Evolutionary conservation across 768 basidiomycete species (phyloP), one percentile per base, ranked within the genome.

Genomic region (Tylopilus sp.): DNA sequence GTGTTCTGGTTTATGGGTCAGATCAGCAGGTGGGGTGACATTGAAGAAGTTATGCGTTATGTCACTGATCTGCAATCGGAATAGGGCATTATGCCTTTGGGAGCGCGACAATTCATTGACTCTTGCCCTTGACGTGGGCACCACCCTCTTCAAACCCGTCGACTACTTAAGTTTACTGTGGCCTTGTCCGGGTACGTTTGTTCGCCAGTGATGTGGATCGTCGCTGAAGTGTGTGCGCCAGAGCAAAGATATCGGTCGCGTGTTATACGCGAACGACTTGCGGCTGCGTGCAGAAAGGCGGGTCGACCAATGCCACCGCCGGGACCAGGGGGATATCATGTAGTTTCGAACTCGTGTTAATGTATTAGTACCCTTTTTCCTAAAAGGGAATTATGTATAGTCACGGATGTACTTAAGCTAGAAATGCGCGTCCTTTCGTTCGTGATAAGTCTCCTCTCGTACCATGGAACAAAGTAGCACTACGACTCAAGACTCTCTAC

Each of bases 1-100:
- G 73, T 81, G 21, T 85, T 85, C 64, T 88, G 85, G 85, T 86
- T 88, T 61, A 84, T 86, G 83, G 76, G 77, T 20, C 84, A 87
- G 66, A 77, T 88, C 47, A 74, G 72, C 61, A 76, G 81, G 82
- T 79, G 50, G 47, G 66, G 64, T 48, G 40, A 40, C 30, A 15
- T 31, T 44, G 20, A 40, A 15, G 17, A 23, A 47, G 28, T 21
- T 43, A 39, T 39, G 13, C 18, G 46, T 47, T 51, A 56, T 49
- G 47, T 44, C 48, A 42, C 45, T 57, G 28, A 65, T 55, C 41
- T 54, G 35, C 26, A 17, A 4, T 47, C 23, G 47, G 31, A 45
- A 57, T 54, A 85, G 83, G 49, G 75, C 79, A 5, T 60, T 88
- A 49, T 70, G 71, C 8, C 66, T 88, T 48, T 88, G 83, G 82